Evolutionary conservation across 2,329 filamentous ascomycete genomes (phyloP), one percentile per base, ranked within the genome.

Genomic region (Claviceps purpurea): DNA sequence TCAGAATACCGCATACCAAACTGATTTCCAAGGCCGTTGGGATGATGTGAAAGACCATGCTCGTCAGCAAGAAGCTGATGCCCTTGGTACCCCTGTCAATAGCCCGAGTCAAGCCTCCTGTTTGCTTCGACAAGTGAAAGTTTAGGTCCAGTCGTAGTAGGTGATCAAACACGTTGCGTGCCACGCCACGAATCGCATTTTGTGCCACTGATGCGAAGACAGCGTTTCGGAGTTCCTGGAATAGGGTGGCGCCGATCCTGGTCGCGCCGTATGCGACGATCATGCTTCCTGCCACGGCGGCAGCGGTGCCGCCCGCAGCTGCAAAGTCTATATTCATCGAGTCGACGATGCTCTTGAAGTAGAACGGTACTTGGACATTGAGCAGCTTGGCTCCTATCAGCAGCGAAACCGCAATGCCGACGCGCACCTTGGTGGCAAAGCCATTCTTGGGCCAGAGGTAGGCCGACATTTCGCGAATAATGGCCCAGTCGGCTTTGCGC

Each of bases 261-360:
- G 93, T 89, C 10, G 82, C 81, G 54, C 93, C 93, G 67, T 98
- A 95, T 53, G 89, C 93, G 58, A 98, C 71, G 52, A 98, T 93
- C 81, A 96, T 89, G 53, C 87, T 85, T 4, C 93, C 91, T 11
- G 89, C 93, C 7, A 95, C 84, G 0, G 89, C 89, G 50, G 84
- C 87, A 30, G 89, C 90, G 0, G 89, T 95, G 7, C 89, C 90
- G n/a, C 89, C 91, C 5, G 87, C 72, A 16, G 85, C 77, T n/a
- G 81, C 78, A 64, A 95, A 84, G 67, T 98, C 93, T 59, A 98
- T 79, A 66, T 98, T 98, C 89, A 98, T 95, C 20, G 88, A 83
- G 68, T 98, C 94, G 43, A 98, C 88, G 57, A 98, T 97, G 68
- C 74, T 90, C 75, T 97, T 97, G 75, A 98, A 98, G 74, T 96